phyloP scores from a whole-genome alignment of 202 grass and related monocot species.

The Setaria viridis region DNA sequence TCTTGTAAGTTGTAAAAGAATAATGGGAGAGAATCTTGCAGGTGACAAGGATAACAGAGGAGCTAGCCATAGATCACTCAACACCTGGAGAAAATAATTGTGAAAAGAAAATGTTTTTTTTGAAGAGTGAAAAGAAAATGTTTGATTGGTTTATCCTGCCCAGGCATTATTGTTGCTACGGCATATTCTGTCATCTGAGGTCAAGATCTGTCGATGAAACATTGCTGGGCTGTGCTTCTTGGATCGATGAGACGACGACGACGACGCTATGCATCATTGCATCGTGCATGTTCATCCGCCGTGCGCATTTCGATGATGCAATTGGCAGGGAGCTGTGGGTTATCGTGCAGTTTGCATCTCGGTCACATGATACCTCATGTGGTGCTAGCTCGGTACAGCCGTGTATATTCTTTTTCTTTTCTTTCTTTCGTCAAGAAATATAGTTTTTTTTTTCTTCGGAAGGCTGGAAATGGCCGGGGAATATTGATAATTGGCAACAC shows the following conservation, averaged over 20 bases:
- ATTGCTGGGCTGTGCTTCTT: neutral
- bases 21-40: conserved; percentile 38
- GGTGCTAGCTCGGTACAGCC: conserved; percentile 14
- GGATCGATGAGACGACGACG: conserved; percentile 2
- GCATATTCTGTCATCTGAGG: conserved; percentile 15
- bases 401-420: neutral
- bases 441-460: neutral
- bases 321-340: conserved; percentile 17
- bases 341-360: conserved; percentile 40
- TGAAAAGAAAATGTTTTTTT: neutral
- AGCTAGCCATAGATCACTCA: conserved; percentile 43
- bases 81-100: conserved; percentile 28
- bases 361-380: conserved; percentile 45
- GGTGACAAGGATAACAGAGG: conserved; percentile 27
- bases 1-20: neutral
- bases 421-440: neutral
- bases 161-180: neutral
- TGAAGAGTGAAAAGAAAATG: too few species aligned
- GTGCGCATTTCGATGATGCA: conserved; percentile 10
- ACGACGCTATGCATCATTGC: neutral
- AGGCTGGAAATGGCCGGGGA: neutral
- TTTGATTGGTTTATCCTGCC: neutral
- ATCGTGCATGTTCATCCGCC: conserved; percentile 17
- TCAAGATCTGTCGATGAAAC: conserved; percentile 13
- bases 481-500: conserved; percentile 38